These are phyloP conservation scores for Xylariaceae sp. DNA, from an alignment of 2,329 filamentous ascomycete genomes.

Conservation along the genomic window DNA sequence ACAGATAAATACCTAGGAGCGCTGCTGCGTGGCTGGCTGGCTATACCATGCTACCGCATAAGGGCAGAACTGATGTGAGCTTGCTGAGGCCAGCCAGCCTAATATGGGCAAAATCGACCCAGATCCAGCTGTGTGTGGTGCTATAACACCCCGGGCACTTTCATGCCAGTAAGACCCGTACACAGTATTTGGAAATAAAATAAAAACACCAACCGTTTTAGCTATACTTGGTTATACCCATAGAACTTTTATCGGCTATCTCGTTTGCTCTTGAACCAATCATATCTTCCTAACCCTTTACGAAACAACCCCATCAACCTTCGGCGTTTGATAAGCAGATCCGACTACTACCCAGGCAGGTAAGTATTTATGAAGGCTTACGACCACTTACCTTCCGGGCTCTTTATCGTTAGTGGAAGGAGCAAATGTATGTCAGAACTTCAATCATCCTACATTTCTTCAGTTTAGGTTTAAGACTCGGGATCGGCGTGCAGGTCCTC, in stretches of 20 bases:
- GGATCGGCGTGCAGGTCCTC: background rate
- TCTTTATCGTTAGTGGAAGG: background rate
- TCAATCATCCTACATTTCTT: background rate
- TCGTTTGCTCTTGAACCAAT: constrained; percentile 28
- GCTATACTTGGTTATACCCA: constrained; percentile 20
- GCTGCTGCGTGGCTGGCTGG: no score
- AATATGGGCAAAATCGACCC: constrained; percentile 11
- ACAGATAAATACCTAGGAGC: no score
- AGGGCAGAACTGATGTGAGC: background rate
- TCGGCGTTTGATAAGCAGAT: background rate
- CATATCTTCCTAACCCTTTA: constrained; percentile 5
- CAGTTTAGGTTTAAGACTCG: constrained; percentile 10
- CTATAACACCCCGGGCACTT: constrained; percentile 20
- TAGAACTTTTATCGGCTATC: constrained; percentile 23
- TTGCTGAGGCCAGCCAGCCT: constrained; percentile 12
- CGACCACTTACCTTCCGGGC: background rate
- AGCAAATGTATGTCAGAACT: background rate
- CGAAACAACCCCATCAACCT: constrained; percentile 8
- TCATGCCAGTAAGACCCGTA: constrained; percentile 18
- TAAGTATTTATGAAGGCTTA: background rate
- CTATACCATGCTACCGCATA: constrained; percentile 1
- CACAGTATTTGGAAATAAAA: constrained; percentile 28
- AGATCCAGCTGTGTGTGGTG: constrained; percentile 17
- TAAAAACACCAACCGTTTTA: no score
- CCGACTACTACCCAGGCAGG: background rate